phyloP scores from a whole-genome alignment of 2,329 filamentous ascomycete genomes.

The Colletotrichum phormii region DNA sequence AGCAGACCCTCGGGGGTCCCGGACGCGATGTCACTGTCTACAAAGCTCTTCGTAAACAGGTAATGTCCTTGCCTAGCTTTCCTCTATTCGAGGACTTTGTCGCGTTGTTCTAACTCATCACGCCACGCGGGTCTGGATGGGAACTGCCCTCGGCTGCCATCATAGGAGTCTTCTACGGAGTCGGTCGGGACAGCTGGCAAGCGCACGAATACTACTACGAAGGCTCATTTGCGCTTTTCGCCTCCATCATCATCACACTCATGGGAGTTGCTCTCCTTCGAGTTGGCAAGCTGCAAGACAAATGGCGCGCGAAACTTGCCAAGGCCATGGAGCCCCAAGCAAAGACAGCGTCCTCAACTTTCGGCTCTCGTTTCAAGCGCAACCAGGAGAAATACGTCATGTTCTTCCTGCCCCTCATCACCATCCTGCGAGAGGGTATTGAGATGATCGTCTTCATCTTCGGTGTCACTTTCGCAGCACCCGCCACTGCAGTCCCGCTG shows the following conservation, averaged over 20 bases:
- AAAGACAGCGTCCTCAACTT: slow-evolving; percentile 53
- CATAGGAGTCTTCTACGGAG: slow-evolving; percentile 76
- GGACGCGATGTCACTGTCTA: slow-evolving; percentile 71
- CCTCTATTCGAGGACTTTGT: background rate
- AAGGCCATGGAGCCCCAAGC: slow-evolving; percentile 70
- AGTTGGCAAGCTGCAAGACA: slow-evolving; percentile 84
- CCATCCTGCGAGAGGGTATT: slow-evolving; percentile 86
- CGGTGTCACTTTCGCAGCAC: slow-evolving; percentile 81
- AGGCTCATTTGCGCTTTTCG: slow-evolving; percentile 81
- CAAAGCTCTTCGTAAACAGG: slow-evolving; percentile 76
- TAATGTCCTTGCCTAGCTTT: slow-evolving; percentile 39
- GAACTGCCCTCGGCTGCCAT: slow-evolving; percentile 69
- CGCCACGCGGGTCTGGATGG: slow-evolving; percentile 66
- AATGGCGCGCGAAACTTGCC: slow-evolving; percentile 87
- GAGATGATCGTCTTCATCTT: slow-evolving; percentile 90
- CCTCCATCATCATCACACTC: slow-evolving; percentile 82
- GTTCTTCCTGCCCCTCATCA: slow-evolving; percentile 88
- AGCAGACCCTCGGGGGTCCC: slow-evolving; percentile 78
- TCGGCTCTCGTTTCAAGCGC: slow-evolving; percentile 63
- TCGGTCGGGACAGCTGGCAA: slow-evolving; percentile 76
- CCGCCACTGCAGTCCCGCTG: slow-evolving; percentile 81
- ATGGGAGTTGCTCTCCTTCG: slow-evolving; percentile 85
- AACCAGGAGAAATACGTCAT: slow-evolving; percentile 84
- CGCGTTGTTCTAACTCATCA: background rate
- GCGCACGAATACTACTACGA: slow-evolving; percentile 83